Evolutionary conservation across 2,329 filamentous ascomycete genomes (phyloP), one percentile per base, ranked within the genome.

Genomic region (Xylaria sp.): DNA sequence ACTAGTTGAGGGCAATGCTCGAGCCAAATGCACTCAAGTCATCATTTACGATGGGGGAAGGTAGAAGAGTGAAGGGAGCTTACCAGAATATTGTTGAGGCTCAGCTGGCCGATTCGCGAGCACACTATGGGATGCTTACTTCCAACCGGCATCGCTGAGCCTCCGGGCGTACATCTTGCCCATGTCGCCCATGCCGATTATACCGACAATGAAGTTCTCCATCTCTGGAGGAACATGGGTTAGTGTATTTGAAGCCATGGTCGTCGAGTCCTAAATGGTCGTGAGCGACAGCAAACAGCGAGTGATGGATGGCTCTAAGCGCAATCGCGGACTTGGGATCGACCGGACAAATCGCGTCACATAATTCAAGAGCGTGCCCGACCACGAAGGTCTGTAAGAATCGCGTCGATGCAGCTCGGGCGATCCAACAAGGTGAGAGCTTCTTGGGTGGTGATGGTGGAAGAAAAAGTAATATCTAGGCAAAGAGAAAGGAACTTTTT

Each of bases 11-110:
- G 79, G 83, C 88, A 87, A 93, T 96, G 85, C 94, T 98, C 94
- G 92, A 98, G 94, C 94, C 94, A 98, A 98, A 98, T 98, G 94
- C 94, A 94, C 94, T 98, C 94, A 94, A 92, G 94, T 98, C 94
- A 98, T 98, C 94, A 96, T 93, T 77, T 77, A 77, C 77, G 73
- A 73, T 67, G 78, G 72, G 63, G 37, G 28, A 47, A 19, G 61
- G 33, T 57, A 65, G 60, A 40, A 43, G 31, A 42, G n/a, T 33
- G 11, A 15, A 40, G 7, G n/a, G 40, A 33, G 75, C 80, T 78
- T 78, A 82, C 79, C 76, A 76, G 66, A 68, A 60, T 19, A 49
- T 31, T 17, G 65, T 70, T 51, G 64, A 72, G 69, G 67, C 67
- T 69, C 61, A 67, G 65, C 12, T n/a, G 45, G 21, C 46, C 23